A percentile compares a stretch with the other conserved stretches of the same genome.
Evolutionary conservation across 2,329 filamentous ascomycete genomes (phyloP).

Genomic region (Xylariaceae sp.): DNA sequence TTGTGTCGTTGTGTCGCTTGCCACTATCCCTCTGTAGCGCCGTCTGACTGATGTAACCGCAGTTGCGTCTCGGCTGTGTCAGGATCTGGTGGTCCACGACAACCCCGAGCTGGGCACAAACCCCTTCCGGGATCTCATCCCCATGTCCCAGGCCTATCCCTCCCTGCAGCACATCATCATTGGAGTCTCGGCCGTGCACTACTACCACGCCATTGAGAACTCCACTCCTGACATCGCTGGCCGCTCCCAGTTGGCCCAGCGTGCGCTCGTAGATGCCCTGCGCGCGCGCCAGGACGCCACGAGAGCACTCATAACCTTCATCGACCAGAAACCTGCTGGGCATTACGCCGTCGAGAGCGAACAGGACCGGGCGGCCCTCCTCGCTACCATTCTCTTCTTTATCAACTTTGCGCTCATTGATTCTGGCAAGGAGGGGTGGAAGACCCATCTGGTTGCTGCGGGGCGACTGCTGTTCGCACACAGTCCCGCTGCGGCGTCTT

Average conservation of each 20-base stretch:
- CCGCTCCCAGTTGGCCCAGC: slow-evolving; percentile 21
- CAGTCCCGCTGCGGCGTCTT: slow-evolving; percentile 3
- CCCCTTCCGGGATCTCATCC: slow-evolving; percentile 47
- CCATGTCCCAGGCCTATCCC: slow-evolving; percentile 43
- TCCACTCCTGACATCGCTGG: slow-evolving; percentile 26
- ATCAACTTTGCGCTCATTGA: slow-evolving; percentile 51
- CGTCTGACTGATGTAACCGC: neutral
- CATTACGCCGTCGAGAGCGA: slow-evolving; percentile 28
- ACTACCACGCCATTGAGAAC: slow-evolving; percentile 42
- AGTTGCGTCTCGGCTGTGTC: slow-evolving; percentile 42
- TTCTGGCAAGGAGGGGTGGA: slow-evolving; percentile 43
- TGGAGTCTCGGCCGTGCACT: slow-evolving; percentile 48
- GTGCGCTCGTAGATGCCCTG: slow-evolving; percentile 45
- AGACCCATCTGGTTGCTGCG: slow-evolving; percentile 44
- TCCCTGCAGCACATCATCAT: slow-evolving; percentile 47
- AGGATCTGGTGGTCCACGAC: slow-evolving; percentile 51
- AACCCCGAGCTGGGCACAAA: slow-evolving; percentile 39
- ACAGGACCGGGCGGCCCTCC: slow-evolving; percentile 43
- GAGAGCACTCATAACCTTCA: slow-evolving; percentile 39
- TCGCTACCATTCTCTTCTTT: slow-evolving; percentile 49
- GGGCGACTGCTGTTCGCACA: slow-evolving; percentile 36
- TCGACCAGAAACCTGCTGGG: slow-evolving; percentile 29
- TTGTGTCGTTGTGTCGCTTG: too few relatives aligned
- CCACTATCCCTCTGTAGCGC: too few relatives aligned
- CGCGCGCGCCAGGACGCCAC: slow-evolving; percentile 46